Conservation (phyloP, 1,139 yeast species). For the Pichiaceae sp. region DNA sequence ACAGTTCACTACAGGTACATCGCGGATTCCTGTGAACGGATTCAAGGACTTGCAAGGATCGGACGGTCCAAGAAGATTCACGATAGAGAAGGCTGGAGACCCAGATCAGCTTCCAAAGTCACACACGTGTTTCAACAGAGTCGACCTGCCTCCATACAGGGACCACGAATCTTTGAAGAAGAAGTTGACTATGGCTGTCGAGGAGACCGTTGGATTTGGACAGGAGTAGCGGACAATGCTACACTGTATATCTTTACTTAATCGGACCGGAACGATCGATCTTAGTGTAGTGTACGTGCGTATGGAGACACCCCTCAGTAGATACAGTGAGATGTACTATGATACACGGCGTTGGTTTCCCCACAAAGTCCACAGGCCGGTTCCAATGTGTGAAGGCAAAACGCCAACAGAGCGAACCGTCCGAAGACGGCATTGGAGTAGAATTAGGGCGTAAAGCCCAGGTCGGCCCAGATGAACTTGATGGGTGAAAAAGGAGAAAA, state of each 20-base stretch:
- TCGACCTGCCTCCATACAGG: conserved; percentile 55
- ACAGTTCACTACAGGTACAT: conserved; percentile 97
- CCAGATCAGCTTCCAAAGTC: conserved; percentile 88
- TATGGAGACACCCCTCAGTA: conserved; percentile 26
- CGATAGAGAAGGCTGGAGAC: conserved; percentile 97
- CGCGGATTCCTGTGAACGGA: conserved; percentile 97
- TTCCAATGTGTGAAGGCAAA: conserved; percentile 1
- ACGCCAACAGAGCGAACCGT: conserved; percentile 3
- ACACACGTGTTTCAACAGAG: conserved; percentile 68
- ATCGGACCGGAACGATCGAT: background rate
- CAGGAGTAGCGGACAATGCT: conserved; percentile 50
- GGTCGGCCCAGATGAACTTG: background rate
- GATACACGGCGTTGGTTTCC: conserved; percentile 19
- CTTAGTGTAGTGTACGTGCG: conserved; percentile 16
- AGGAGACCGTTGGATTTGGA: conserved; percentile 72
- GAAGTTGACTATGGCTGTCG: conserved; percentile 56
- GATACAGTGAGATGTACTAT: conserved; percentile 23
- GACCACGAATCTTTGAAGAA: conserved; percentile 52
- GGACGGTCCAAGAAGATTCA: conserved; percentile 97
- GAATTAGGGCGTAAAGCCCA: background rate
- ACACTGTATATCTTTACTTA: background rate
- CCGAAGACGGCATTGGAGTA: conserved; percentile 1
- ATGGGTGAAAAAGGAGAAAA: background rate
- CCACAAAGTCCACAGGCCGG: background rate
- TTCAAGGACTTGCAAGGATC: conserved; percentile 97